Evolutionary conservation across 352 stramenopile genomes (phyloP).

Genomic region (Peronospora farinosa): DNA sequence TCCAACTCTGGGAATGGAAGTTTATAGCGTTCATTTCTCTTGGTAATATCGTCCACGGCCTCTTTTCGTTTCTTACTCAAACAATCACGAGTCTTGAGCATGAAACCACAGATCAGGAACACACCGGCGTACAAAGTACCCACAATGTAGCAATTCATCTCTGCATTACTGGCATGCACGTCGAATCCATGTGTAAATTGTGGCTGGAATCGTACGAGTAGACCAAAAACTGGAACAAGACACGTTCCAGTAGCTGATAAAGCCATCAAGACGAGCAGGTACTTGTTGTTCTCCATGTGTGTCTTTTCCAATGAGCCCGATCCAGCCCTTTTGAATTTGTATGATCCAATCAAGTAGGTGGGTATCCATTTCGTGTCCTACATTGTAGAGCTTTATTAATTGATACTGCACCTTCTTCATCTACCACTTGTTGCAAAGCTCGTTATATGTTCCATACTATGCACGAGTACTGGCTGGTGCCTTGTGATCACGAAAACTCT

Average conservation of each 20-base stretch:
- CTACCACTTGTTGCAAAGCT: no score
- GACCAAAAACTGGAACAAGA: constrained; percentile 49
- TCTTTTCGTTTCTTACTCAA: constrained; percentile 5
- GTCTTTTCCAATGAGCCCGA: constrained; percentile 20
- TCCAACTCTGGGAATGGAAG: constrained; percentile 32
- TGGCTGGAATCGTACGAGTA: constrained; percentile 52
- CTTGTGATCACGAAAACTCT: constrained; percentile 80
- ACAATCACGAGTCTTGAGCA: constrained; percentile 15
- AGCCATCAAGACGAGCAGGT: constrained; percentile 33
- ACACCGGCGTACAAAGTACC: constrained; percentile 42
- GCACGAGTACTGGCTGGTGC: constrained; percentile 18
- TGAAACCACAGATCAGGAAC: constrained; percentile 28
- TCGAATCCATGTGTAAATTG: constrained; percentile 51
- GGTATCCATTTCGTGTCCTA: neutral
- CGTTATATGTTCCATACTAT: neutral
- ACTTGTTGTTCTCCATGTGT: constrained; percentile 33
- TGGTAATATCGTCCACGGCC: constrained; percentile 3
- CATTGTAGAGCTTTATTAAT: no score
- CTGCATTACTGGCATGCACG: constrained; percentile 31
- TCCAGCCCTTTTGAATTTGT: neutral
- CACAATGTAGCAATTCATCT: constrained; percentile 60
- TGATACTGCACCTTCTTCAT: no score
- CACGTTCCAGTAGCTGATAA: constrained; percentile 45
- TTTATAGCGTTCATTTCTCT: constrained; percentile 22
- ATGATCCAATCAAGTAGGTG: constrained; percentile 8